phyloP scores from a whole-genome alignment of 106 monocot genomes.

The Phalaenopsis aphrodite region DNA sequence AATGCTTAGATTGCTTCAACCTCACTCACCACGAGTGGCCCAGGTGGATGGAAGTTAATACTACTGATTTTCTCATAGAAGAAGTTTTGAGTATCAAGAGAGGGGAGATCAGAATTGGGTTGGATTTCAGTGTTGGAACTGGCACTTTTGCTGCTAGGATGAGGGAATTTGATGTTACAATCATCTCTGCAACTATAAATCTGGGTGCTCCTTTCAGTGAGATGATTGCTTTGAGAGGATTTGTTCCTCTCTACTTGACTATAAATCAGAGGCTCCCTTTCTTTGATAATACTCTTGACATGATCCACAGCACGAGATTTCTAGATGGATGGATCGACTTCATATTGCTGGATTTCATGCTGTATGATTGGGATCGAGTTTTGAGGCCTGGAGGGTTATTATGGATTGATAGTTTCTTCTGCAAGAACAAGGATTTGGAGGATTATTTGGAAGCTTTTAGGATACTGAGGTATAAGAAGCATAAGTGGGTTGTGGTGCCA shows the following conservation, averaged over 20 bases:
- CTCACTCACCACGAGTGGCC: conserved; percentile 47
- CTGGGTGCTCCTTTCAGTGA: conserved; percentile 64
- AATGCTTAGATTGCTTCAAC: conserved; percentile 61
- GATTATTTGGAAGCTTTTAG: conserved; percentile 53
- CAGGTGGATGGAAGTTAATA: conserved; percentile 39
- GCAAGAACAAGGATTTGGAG: conserved; percentile 44
- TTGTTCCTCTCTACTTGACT: conserved; percentile 55
- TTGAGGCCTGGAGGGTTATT: conserved; percentile 63
- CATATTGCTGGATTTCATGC: conserved; percentile 48
- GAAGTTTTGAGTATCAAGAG: conserved; percentile 41
- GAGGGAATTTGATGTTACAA: conserved; percentile 47
- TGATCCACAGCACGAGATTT: conserved; percentile 63
- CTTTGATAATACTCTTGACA: conserved; percentile 76
- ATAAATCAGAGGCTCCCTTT: conserved; percentile 73
- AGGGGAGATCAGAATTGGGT: conserved; percentile 49
- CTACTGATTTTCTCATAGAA: conserved; percentile 35
- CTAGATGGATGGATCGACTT: conserved; percentile 79
- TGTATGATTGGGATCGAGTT: conserved; percentile 78
- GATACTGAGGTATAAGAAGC: conserved; percentile 63
- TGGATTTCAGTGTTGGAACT: conserved; percentile 65
- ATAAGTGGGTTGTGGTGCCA: conserved; percentile 52
- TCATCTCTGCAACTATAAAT: conserved; percentile 46
- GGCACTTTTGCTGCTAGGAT: conserved; percentile 70
- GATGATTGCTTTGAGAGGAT: conserved; percentile 62
- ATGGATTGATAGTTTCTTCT: conserved; percentile 80